Percentiles rank a stretch among this genome's conserved stretches.
Evolutionary conservation across 1,284 basidiomycete genomes (phyloP).

Genomic region (Ustilago vetiveriae): DNA sequence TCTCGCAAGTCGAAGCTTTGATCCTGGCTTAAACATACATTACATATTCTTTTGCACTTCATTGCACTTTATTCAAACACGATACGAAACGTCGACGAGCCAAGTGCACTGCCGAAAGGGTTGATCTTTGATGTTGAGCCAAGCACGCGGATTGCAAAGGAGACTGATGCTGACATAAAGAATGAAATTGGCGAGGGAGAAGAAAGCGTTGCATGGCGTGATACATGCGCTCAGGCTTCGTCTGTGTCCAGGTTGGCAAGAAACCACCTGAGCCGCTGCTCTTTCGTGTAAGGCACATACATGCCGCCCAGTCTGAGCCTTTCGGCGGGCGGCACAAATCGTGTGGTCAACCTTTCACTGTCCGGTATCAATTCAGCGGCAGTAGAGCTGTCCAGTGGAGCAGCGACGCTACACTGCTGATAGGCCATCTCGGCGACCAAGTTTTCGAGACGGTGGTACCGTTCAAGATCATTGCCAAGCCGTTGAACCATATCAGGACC

Average conservation of each 20-base stretch:
- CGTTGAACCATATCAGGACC: neutral
- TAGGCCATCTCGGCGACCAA: neutral
- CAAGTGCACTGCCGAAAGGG: no score
- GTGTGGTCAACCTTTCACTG: conserved; percentile 12
- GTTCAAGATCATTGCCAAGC: conserved; percentile 1
- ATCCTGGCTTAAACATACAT: no score
- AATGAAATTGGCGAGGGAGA: no score
- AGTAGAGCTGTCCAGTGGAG: no score
- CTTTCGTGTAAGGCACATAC: conserved; percentile 44
- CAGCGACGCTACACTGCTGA: neutral
- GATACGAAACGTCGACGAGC: neutral
- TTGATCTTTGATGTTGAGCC: no score
- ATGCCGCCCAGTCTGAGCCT: conserved; percentile 28
- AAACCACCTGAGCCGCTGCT: conserved; percentile 39
- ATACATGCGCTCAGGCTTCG: no score
- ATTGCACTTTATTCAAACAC: conserved; percentile 3
- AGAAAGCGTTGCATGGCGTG: neutral
- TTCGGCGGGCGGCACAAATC: conserved; percentile 23
- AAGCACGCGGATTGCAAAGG: no score
- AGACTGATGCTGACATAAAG: neutral
- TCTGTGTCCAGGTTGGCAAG: conserved; percentile 37
- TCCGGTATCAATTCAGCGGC: neutral
- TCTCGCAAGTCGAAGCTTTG: conserved; percentile 6
- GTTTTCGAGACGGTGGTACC: neutral
- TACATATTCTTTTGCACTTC: no score